Evolutionary conservation across 495 filamentous ascomycete genomes (phyloP).

Genomic region (Neurospora sp.): DNA sequence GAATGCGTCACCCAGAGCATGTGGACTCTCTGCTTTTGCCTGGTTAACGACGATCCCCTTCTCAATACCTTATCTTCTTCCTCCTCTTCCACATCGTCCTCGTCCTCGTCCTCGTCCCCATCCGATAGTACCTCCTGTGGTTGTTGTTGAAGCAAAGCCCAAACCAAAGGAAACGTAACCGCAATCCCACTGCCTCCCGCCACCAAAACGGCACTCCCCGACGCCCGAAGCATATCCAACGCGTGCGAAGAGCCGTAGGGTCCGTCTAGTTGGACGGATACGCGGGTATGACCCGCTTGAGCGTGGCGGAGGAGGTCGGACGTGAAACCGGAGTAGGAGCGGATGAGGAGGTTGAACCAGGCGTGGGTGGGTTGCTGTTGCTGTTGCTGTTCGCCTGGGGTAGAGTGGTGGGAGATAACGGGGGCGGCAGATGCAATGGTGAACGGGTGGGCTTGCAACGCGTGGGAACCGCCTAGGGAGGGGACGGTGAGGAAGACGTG

Average conservation of each 20-base stretch:
- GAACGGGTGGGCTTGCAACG: slow-evolving; percentile 48
- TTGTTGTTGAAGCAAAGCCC: slow-evolving; percentile 21
- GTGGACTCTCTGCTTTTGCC: slow-evolving; percentile 28
- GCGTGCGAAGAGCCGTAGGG: slow-evolving; percentile 45
- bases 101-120: background rate
- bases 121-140: background rate
- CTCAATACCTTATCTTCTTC: background rate
- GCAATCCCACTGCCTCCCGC: slow-evolving; percentile 56
- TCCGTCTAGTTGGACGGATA: slow-evolving; percentile 39
- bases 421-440: slow-evolving; percentile 45
- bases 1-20: slow-evolving; percentile 52
- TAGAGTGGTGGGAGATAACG: background rate
- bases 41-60: background rate
- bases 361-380: slow-evolving; percentile 22
- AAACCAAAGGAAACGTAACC: slow-evolving; percentile 38
- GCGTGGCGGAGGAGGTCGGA: slow-evolving; percentile 42
- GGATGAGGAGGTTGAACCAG: slow-evolving; percentile 44
- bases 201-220: slow-evolving; percentile 41
- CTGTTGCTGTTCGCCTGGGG: background rate
- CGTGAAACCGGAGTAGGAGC: slow-evolving; percentile 49
- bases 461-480: slow-evolving; percentile 26
- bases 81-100: background rate
- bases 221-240: slow-evolving; percentile 25
- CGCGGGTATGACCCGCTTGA: slow-evolving; percentile 18
- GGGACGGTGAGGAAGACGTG: slow-evolving; percentile 52